Percentiles rank a stretch among this genome's conserved stretches.
Evolutionary conservation across 768 basidiomycete genomes (phyloP).

Genomic region (Mycena vulgaris): DNA sequence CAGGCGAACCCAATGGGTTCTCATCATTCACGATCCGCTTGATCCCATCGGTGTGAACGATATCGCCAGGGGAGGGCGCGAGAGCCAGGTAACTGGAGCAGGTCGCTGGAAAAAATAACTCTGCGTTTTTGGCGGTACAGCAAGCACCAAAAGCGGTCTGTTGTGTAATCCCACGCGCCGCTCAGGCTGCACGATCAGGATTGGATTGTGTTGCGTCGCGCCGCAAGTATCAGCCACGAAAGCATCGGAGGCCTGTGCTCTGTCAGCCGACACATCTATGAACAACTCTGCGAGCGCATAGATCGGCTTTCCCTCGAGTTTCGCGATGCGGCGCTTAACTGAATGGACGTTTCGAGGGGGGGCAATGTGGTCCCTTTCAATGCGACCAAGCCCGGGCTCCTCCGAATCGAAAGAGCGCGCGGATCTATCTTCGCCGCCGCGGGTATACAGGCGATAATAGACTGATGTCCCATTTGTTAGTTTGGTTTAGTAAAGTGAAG

Average conservation of each 20-base stretch:
- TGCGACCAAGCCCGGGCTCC: not conserved
- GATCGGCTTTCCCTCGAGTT: slow-evolving; percentile 5
- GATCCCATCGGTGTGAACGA: not conserved
- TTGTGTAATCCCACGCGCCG: slow-evolving; percentile 13
- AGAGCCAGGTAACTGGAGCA: not conserved
- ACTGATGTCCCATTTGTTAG: not conserved
- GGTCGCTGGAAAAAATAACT: too few species aligned
- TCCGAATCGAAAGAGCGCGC: not conserved
- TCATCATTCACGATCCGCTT: too few species aligned
- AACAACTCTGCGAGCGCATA: slow-evolving; percentile 5
- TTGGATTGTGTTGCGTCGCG: not conserved
- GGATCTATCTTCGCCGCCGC: not conserved
- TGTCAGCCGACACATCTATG: not conserved
- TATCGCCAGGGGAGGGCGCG: not conserved
- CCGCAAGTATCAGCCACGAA: not conserved
- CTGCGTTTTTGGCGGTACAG: not conserved
- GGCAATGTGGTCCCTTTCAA: not conserved
- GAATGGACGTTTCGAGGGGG: slow-evolving; percentile 1
- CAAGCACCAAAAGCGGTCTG: not conserved
- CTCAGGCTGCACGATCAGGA: slow-evolving; percentile 22
- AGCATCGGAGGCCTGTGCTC: not conserved
- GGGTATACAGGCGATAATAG: slow-evolving; percentile 16
- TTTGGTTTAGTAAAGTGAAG: not conserved
- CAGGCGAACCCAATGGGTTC: too few species aligned
- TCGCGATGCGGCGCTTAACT: slow-evolving; percentile 12